Evolutionary conservation across 1,139 yeast species (phyloP), one percentile per base, ranked within the genome.

Genomic region (Scheffersomyces stambukii): DNA sequence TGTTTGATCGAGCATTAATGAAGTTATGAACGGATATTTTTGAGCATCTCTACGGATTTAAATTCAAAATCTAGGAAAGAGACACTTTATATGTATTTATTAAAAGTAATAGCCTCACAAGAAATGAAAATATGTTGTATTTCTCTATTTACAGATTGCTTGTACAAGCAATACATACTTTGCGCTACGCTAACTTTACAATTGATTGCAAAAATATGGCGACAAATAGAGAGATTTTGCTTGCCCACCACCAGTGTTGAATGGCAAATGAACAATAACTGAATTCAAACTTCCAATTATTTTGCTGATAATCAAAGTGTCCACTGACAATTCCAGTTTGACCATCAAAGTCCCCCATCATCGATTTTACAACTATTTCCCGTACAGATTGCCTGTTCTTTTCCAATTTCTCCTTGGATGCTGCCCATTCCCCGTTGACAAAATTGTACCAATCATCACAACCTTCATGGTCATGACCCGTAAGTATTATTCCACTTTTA

Each of bases 391-490:
- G 50, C 15, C 59, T 54, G 7, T 39, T 38, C 5, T 38, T 26
- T 6, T 7, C 2, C 18, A 16, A 6, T 15, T 50, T 46, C 10
- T 54, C 50, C 35, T 66, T 70, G 3, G 79, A 64, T 0, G 89
- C 84, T 4, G 53, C 66, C 89, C 91, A 82, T 28, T 56, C 55
- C 13, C 57, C 59, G n/a, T 54, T 47, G 8, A 48, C 44, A 28
- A 63, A 56, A 38, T 60, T 70, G 50, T 80, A 83, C 58, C 70
- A 67, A 27, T 73, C 75, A 44, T 79, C 81, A 52, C 98, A 93
- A 1, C 99, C 99, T 45, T 81, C 89, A 50, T 91, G 98, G 50
- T 91, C 99, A 56, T 91, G 98, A 0, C 99, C 98, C 0, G 96
- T 85, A 27, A 91, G 62, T 4, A 91, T 77, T 5, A 89, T 66